Percentiles rank a stretch among this genome's conserved stretches.
Conservation (phyloP, 2,329 filamentous ascomycete species). For the Aspergillus sp. region DNA sequence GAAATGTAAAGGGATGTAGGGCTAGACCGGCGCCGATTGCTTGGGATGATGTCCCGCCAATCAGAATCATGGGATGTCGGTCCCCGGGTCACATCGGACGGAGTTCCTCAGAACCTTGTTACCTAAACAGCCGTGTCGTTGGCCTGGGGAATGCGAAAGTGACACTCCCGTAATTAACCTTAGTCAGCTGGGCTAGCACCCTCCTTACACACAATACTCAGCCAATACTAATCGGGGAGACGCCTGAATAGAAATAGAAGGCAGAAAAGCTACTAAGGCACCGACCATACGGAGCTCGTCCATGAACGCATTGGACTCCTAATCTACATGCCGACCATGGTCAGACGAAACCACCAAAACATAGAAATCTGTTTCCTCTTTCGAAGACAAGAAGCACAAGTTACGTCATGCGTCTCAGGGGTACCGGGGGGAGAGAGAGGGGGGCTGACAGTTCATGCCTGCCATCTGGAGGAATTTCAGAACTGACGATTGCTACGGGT, state of each 20-base stretch:
- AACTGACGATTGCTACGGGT: background rate
- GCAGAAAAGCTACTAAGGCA: background rate
- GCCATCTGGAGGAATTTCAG: background rate
- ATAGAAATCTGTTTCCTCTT: background rate
- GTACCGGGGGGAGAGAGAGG: background rate
- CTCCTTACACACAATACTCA: background rate
- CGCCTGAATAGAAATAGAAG: background rate
- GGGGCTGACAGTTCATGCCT: constrained; percentile 1
- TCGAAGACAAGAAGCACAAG: background rate
- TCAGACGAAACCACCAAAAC: background rate
- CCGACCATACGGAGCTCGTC: background rate
- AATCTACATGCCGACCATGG: background rate
- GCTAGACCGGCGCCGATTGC: constrained; percentile 10
- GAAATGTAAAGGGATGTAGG: background rate
- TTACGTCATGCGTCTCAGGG: constrained; percentile 5
- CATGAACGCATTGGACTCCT: background rate
- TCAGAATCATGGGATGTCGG: constrained; percentile 3
- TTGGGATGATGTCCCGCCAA: constrained; percentile 13
- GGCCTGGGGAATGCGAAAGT: background rate
- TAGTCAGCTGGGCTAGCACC: background rate
- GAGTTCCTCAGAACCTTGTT: constrained; percentile 18
- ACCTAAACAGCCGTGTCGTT: constrained; percentile 11
- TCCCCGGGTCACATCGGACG: constrained; percentile 11
- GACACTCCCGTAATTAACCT: background rate
- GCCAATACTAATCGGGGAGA: background rate